phyloP scores from a whole-genome alignment of 768 basidiomycete species.

The Boletales sp. region DNA sequence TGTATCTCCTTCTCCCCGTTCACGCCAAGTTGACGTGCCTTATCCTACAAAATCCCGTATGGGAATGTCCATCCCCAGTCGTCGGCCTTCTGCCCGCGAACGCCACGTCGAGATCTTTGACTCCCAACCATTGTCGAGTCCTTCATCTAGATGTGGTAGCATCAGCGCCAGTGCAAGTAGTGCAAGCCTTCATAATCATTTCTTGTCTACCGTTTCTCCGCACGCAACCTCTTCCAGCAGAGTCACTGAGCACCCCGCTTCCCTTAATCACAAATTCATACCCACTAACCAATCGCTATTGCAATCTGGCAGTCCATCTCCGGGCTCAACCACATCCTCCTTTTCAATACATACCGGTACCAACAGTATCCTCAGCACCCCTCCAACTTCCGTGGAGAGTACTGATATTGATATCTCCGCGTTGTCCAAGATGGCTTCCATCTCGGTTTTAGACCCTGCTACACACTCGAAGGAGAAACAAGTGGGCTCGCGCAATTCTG shows the following conservation, averaged over 20 bases:
- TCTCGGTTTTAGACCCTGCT: slow-evolving; percentile 13
- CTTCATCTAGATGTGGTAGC: slow-evolving; percentile 32
- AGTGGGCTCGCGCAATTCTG: background rate
- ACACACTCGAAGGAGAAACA: slow-evolving; percentile 1
- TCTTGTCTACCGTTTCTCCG: slow-evolving; percentile 8
- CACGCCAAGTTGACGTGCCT: slow-evolving; percentile 79
- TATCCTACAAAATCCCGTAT: slow-evolving; percentile 59
- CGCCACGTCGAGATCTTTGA: slow-evolving; percentile 79
- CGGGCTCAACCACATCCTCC: slow-evolving; percentile 40
- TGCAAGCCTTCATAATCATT: slow-evolving; percentile 15
- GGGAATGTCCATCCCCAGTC: slow-evolving; percentile 58
- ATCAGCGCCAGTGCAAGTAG: slow-evolving; percentile 28
- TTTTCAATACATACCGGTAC: slow-evolving; percentile 36
- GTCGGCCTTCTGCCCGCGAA: slow-evolving; percentile 42
- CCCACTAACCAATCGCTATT: slow-evolving; percentile 10
- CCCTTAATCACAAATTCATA: background rate
- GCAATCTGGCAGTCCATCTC: slow-evolving; percentile 36
- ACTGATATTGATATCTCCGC: slow-evolving; percentile 37
- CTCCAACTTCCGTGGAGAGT: slow-evolving; percentile 47
- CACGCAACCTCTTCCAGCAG: slow-evolving; percentile 23
- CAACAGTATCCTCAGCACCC: slow-evolving; percentile 44
- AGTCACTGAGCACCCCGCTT: slow-evolving; percentile 7
- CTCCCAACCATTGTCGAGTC: slow-evolving; percentile 73
- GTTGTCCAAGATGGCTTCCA: slow-evolving; percentile 28
- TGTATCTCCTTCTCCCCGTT: slow-evolving; percentile 66